Evolutionary conservation across 345 rosid genomes (phyloP), one percentile per base, ranked within the genome.

Genomic region (Aquilaria yunnanensis): DNA sequence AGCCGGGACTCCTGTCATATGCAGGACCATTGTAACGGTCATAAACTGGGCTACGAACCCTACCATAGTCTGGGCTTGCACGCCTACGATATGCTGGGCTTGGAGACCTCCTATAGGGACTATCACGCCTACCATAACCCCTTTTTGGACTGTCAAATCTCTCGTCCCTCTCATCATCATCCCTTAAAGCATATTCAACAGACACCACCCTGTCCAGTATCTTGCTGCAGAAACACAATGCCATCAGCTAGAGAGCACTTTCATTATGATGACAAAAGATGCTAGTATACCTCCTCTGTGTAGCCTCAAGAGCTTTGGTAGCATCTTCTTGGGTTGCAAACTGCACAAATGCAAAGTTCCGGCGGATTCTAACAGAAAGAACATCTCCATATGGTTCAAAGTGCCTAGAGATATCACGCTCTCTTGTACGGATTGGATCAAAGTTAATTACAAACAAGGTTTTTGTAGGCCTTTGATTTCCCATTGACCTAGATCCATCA

Each of bases 401-500:
- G 70, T 89, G 98, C 47, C 81, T 80, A 68, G 77, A 74, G 14
- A 89, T 85, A 73, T 89, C 95, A 14, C 85, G 86, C 46, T 80
- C 90, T 66, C 82, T 83, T 11, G 89, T 89, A 52, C 77, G 83
- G 50, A 77, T 67, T 34, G 96, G 96, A 78, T 89, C 94, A 50
- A 86, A 86, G 76, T 89, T 89, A 65, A 92, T 89, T 14, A 83
- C 92, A 73, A 92, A 92, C 74, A 89, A 83, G 41, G 95, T 89
- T 71, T 85, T 89, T 1, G 98, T 89, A 13, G 95, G 98, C 78
- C 92, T 85, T 75, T 77, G 86, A 49, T 82, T 85, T 0, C 80
- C 67, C 30, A 61, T 53, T 43, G 78, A 69, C 69, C 51, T 83
- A 23, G 91, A 73, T 29, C 80, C 94, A 68, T 86, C 97, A 45